Conservation (phyloP, 305 asterid species). For the Fraxinus latifolia region DNA sequence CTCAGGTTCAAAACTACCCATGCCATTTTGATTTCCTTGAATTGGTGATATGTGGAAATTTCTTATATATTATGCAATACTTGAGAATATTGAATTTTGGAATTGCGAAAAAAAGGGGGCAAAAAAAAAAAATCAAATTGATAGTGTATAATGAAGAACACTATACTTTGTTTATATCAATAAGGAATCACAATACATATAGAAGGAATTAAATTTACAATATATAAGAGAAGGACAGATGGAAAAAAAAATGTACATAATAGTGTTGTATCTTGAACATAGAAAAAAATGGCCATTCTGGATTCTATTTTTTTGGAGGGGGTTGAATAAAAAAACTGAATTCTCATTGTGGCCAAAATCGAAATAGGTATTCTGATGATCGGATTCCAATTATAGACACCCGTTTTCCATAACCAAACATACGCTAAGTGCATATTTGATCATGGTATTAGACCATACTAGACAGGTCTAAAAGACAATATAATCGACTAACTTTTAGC, state of each 20-base stretch:
- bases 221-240: not conserved
- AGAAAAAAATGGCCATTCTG: not conserved
- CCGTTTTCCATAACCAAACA: not conserved
- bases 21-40: not conserved
- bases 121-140: not conserved
- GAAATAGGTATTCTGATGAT: not conserved
- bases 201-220: not conserved
- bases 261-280: not conserved
- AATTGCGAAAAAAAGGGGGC: not conserved
- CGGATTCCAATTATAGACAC: not conserved
- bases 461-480: not conserved
- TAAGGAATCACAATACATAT: not conserved
- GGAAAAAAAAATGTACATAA: not conserved
- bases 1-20: slow-evolving; percentile 37
- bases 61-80: not conserved
- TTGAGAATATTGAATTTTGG: not conserved
- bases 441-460: not conserved
- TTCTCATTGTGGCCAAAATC: not conserved
- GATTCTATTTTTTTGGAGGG: not conserved
- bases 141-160: not conserved
- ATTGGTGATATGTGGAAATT: not conserved
- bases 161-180: not conserved
- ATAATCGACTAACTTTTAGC: not conserved
- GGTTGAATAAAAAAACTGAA: not conserved
- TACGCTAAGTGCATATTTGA: not conserved